A percentile compares a stretch with the other conserved stretches of the same genome.
Evolutionary conservation across 129 eudicot species (phyloP).

Genomic region (Calendula officinalis): DNA sequence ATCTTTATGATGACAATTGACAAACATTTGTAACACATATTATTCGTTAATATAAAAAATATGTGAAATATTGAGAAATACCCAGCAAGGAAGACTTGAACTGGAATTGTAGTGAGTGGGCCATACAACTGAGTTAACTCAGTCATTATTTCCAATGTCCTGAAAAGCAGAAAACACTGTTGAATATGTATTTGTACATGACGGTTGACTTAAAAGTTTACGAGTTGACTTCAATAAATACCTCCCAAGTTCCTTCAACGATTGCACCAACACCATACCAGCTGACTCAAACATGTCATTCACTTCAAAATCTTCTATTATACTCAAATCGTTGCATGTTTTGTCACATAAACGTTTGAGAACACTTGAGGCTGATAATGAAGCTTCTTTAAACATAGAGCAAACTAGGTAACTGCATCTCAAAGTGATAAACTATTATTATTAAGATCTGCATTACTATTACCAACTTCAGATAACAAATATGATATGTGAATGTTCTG

Average conservation of each 20-base stretch:
- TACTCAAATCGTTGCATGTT: constrained; percentile 3
- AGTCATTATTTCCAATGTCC: constrained; percentile 64
- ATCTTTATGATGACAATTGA: not conserved
- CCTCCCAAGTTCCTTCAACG: constrained; percentile 69
- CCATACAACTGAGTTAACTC: constrained; percentile 61
- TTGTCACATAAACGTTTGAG: constrained; percentile 40
- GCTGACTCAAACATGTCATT: constrained; percentile 80
- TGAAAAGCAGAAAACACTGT: constrained; percentile 31
- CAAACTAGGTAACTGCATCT: constrained; percentile 72
- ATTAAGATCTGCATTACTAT: not conserved
- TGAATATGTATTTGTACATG: not conserved
- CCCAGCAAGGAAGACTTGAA: constrained; percentile 77
- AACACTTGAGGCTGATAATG: constrained; percentile 53
- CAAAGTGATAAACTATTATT: constrained; percentile 10
- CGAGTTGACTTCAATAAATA: constrained; percentile 24
- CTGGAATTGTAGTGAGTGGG: constrained; percentile 60
- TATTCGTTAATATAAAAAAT: not conserved
- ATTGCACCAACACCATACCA: constrained; percentile 88
- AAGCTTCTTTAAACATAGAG: constrained; percentile 76
- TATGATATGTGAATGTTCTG: not conserved
- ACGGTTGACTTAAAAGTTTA: not conserved
- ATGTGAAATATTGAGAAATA: constrained; percentile 25
- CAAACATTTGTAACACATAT: not conserved
- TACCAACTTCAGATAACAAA: not conserved
- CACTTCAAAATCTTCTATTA: constrained; percentile 30